phyloP scores from a whole-genome alignment of 345 rosid species.

The Bretschneidera sinensis region DNA sequence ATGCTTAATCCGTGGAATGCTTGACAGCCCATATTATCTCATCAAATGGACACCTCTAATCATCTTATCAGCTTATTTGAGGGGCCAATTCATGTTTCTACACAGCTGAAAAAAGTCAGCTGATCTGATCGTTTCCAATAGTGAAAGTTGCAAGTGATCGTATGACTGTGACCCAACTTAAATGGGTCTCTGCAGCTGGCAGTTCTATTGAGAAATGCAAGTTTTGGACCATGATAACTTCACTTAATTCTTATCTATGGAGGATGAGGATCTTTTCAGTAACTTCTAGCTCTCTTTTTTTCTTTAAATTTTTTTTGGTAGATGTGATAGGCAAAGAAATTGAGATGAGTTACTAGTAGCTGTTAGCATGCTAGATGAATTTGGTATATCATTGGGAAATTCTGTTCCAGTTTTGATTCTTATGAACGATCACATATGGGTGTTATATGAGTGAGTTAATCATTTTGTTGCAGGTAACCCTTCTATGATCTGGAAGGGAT shows the following conservation, averaged over 20 bases:
- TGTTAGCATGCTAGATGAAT: background rate
- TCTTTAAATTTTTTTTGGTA: background rate
- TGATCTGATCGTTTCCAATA: background rate
- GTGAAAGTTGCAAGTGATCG: background rate
- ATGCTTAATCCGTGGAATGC: too few species aligned
- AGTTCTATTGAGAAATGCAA: background rate
- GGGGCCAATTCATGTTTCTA: slow-evolving; percentile 2
- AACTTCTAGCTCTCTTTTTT: background rate
- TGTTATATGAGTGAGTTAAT: background rate
- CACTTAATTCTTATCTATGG: background rate
- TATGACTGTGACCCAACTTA: background rate
- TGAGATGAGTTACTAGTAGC: slow-evolving; percentile 18
- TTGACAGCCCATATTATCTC: too few species aligned
- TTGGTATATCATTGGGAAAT: background rate
- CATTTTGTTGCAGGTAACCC: slow-evolving; percentile 21
- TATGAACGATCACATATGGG: background rate
- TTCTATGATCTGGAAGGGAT: slow-evolving; percentile 20
- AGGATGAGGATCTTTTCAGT: background rate
- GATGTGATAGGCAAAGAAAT: slow-evolving; percentile 7
- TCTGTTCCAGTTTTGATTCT: slow-evolving; percentile 4
- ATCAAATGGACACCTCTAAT: background rate
- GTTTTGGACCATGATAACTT: background rate
- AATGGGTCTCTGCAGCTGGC: background rate
- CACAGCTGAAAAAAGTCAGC: background rate
- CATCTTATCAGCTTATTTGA: background rate